Evolutionary conservation across 169 alveolate species (phyloP), one percentile per base, ranked within the genome.

Genomic region (Eimeria necatrix): DNA sequence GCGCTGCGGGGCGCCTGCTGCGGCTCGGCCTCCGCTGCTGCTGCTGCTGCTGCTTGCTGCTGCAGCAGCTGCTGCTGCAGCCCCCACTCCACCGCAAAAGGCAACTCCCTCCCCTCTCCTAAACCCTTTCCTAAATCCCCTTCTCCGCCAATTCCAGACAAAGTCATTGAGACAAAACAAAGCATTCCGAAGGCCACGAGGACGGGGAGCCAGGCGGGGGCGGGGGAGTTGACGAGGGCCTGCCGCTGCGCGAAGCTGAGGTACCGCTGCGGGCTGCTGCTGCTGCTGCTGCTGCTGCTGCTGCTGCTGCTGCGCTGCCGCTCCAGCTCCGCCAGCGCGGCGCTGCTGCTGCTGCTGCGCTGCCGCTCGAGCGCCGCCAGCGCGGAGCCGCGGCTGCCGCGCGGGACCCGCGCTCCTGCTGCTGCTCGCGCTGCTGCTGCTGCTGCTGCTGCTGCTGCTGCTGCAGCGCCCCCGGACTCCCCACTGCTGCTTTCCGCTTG

Each of bases 171-270:
- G 9, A 81, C 22, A 1, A 81, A 12, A 46, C 74, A 81, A 8
- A 81, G 32, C 74, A 81, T 53, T 4, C 91, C 91, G 24, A 81
- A 18, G 10, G 91, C 91, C n/a, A 81, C 64, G 4, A 81, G 91
- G 24, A 81, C 2, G 7, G 91, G 73, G 5, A 51, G 24, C 74
- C 53, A 56, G 14, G 74, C 41, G 12, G 91, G 41, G 41, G 74
- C 26, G 5, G 91, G 32, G 10, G 91, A 22, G 41, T 81, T 9
- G 51, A 81, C 53, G 48, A 81, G 74, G 8, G 53, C 24, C 91
- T 81, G 91, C 14, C 91, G 51, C 26, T 81, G 74, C 2, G 91
- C 73, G 26, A 5, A 71, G 9, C 52, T 24, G 7, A 71, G 24
- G 16, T 26, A 71, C 51, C 22, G 22, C 78, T 16, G 64, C 18